These are phyloP conservation scores for Saksenaea vasiformis DNA, from an alignment of 371 early-diverging fungal species.

Conservation along the genomic window DNA sequence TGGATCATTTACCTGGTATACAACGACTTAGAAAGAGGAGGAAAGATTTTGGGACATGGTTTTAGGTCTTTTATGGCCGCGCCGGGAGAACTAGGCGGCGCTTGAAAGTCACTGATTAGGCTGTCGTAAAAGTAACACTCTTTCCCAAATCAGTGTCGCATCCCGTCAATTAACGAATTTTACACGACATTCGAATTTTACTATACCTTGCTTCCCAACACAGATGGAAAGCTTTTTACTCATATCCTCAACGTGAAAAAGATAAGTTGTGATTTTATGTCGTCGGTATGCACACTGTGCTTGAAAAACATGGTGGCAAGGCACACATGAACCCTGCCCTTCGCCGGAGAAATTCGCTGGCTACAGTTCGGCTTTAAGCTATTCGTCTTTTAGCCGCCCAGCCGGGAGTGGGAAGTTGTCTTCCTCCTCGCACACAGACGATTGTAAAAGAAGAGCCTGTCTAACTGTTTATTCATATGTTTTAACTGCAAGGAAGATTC, in stretches of 20 bases:
- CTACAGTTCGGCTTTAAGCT: constrained; percentile 3
- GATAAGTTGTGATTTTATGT: constrained; percentile 5
- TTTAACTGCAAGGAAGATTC: constrained; percentile 3
- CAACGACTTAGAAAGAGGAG: not conserved
- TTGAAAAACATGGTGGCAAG: constrained; percentile 5
- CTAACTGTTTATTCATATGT: constrained; percentile 5
- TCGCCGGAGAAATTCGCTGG: constrained; percentile 19
- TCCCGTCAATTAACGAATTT: too few relatives aligned
- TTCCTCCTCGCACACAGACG: constrained; percentile 11
- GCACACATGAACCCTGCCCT: constrained; percentile 8
- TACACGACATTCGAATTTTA: constrained; percentile 2
- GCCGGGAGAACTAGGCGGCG: too few relatives aligned
- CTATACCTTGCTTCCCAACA: constrained; percentile 1
- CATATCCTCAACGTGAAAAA: not conserved
- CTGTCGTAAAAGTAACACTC: too few relatives aligned
- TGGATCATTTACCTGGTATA: constrained; percentile 4
- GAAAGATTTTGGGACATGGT: not conserved
- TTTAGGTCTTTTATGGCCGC: too few relatives aligned
- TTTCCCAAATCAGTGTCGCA: too few relatives aligned
- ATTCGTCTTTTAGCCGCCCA: constrained; percentile 9
- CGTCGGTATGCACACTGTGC: constrained; percentile 4
- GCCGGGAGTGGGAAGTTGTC: constrained; percentile 17
- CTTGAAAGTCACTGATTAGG: too few relatives aligned
- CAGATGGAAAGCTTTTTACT: not conserved
- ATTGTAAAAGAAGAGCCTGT: constrained; percentile 2